Percentiles rank a stretch among this genome's conserved stretches.
Evolutionary conservation across 139 green algal species (phyloP).

Genomic region (Asterochloris sp.): DNA sequence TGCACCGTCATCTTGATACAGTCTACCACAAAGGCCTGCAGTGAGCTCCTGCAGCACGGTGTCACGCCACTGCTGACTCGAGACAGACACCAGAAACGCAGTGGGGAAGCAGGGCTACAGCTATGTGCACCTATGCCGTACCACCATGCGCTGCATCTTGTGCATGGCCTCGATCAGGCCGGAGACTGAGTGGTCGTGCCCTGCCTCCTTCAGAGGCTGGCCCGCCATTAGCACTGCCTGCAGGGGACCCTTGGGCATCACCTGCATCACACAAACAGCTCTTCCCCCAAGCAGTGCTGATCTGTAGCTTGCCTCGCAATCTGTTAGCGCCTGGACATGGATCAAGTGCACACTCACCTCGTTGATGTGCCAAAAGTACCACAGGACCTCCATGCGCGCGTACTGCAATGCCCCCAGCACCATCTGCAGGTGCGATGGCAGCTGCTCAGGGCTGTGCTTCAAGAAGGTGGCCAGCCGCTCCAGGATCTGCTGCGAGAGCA

Average conservation of each 20-base stretch:
- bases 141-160: neutral
- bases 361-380: conserved; percentile 17
- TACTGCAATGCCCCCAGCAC: conserved; percentile 10
- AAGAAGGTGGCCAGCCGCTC: neutral
- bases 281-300: too few relatives aligned
- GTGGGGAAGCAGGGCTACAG: neutral
- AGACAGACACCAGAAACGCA: neutral
- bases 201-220: conserved; percentile 5
- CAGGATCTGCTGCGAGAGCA: neutral
- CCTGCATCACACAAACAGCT: neutral
- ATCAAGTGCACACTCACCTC: neutral
- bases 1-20: conserved; percentile 2
- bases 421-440: conserved; percentile 11
- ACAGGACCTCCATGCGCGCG: conserved; percentile 9
- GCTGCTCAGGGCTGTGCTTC: neutral
- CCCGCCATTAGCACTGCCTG: neutral
- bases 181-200: conserved; percentile 2
- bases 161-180: conserved; percentile 11
- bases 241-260: neutral
- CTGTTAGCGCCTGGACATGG: too few relatives aligned
- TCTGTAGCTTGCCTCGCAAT: too few relatives aligned
- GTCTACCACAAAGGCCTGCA: conserved; percentile 1
- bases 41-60: conserved; percentile 1
- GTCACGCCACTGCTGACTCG: neutral
- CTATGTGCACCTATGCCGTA: neutral